Evolutionary conservation across 2,329 filamentous ascomycete species (phyloP).

Genomic region (Epichloe festucae): DNA sequence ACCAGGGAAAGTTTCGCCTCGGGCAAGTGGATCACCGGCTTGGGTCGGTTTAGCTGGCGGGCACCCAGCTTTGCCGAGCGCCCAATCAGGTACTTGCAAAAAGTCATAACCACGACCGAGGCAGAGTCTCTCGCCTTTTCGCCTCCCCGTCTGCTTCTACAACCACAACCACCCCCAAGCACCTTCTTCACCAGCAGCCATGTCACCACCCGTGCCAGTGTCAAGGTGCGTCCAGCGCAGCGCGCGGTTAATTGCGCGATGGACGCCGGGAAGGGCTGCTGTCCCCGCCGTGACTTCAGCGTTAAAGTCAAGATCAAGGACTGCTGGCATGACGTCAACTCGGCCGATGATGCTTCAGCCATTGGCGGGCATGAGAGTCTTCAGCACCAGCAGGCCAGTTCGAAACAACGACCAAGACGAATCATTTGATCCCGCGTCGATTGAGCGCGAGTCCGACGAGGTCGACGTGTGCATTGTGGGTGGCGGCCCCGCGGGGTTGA

Average conservation of each 20-base stretch:
- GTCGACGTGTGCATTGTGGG: constrained; percentile 97
- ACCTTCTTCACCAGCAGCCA: constrained; percentile 11
- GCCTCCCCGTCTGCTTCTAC: neutral
- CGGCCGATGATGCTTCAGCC: constrained; percentile 11
- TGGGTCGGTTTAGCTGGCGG: neutral
- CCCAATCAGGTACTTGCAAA: constrained; percentile 6
- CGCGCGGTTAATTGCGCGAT: constrained; percentile 20
- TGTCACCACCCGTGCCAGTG: constrained; percentile 25
- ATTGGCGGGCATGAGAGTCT: constrained; percentile 17
- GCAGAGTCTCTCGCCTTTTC: neutral
- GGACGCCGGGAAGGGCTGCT: constrained; percentile 13
- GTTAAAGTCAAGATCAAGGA: constrained; percentile 10
- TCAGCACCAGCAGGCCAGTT: constrained; percentile 21
- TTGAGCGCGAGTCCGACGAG: constrained; percentile 82
- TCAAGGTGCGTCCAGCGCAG: constrained; percentile 27
- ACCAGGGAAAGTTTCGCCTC: neutral
- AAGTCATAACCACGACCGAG: constrained; percentile 1
- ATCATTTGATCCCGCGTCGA: constrained; percentile 48
- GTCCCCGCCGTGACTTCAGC: constrained; percentile 11
- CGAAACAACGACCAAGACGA: constrained; percentile 23
- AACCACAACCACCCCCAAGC: neutral
- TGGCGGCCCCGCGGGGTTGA: constrained; percentile 85
- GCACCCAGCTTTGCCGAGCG: neutral
- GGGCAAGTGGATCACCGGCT: neutral
- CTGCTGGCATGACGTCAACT: constrained; percentile 6